phyloP scores from a whole-genome alignment of 306 rosid species.

The Begonia loranthoides region DNA sequence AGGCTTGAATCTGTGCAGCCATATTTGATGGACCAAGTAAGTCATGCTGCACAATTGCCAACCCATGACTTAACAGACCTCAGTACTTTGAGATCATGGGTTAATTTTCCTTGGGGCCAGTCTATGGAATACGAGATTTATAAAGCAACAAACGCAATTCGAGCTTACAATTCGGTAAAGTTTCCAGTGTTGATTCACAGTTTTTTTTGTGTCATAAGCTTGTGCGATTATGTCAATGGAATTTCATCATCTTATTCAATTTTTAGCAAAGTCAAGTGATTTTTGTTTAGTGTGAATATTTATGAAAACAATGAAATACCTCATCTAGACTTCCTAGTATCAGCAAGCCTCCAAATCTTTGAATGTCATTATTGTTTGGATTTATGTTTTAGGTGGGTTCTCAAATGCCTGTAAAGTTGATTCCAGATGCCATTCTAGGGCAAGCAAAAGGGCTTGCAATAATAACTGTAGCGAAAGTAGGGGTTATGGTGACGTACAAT shows the following conservation, averaged over 20 bases:
- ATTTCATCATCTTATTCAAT: no score
- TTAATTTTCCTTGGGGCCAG: constrained; percentile 92
- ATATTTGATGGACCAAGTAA: constrained; percentile 79
- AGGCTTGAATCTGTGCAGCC: constrained; percentile 83
- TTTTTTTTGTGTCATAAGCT: neutral
- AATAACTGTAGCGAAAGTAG: constrained; percentile 75
- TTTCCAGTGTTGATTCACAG: neutral
- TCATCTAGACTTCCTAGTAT: no score
- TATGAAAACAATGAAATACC: no score
- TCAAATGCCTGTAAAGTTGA: constrained; percentile 64
- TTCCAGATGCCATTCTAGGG: constrained; percentile 71
- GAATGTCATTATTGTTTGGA: constrained; percentile 7
- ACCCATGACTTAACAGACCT: constrained; percentile 87
- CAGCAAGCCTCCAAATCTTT: no score
- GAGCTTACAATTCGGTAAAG: constrained; percentile 48
- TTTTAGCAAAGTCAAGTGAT: no score
- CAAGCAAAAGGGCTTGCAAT: constrained; percentile 96
- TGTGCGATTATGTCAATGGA: neutral
- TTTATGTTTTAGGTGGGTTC: constrained; percentile 40
- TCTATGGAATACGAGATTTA: constrained; percentile 93
- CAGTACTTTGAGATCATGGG: constrained; percentile 86
- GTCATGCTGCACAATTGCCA: constrained; percentile 86
- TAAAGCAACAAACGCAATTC: constrained; percentile 69
- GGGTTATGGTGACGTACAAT: constrained; percentile 76
- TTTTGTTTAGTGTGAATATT: no score